Percentiles rank a stretch among this genome's conserved stretches.
These are phyloP conservation scores for Fusarium stilboides DNA, from an alignment of 2,329 filamentous ascomycete species.

Conservation along the genomic window DNA sequence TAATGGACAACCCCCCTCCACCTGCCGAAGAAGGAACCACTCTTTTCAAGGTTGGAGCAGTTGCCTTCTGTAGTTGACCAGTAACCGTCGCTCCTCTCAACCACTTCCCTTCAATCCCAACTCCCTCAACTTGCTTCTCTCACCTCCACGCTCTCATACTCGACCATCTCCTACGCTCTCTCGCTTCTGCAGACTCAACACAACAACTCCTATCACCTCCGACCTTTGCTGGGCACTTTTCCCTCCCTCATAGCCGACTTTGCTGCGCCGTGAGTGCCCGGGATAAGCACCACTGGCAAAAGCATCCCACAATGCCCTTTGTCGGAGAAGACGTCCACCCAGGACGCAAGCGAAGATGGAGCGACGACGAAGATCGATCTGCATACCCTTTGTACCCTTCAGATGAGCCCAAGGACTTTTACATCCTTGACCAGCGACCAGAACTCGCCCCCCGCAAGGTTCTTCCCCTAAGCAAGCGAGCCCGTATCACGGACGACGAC, in stretches of 20 bases:
- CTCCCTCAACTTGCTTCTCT: conserved; percentile 25
- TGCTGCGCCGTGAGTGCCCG: conserved; percentile 31
- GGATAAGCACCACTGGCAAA: conserved; percentile 36
- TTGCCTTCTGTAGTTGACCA: conserved; percentile 34
- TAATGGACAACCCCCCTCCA: conserved; percentile 23
- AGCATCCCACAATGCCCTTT: conserved; percentile 54
- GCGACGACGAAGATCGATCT: conserved; percentile 47
- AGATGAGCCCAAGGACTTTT: conserved; percentile 49
- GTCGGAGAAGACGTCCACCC: conserved; percentile 53
- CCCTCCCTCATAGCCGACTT: conserved; percentile 6
- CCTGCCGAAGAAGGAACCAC: conserved; percentile 26
- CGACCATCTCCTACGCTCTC: neutral
- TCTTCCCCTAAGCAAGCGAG: conserved; percentile 52
- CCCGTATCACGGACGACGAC: conserved; percentile 49
- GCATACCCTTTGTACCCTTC: conserved; percentile 48
- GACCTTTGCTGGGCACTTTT: neutral
- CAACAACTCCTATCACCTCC: neutral
- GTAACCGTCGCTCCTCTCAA: conserved; percentile 29
- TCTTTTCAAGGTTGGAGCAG: conserved; percentile 31
- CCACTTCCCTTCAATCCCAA: conserved; percentile 24
- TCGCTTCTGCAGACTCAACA: neutral
- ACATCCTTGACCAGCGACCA: conserved; percentile 47
- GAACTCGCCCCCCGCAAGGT: conserved; percentile 51
- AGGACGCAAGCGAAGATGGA: conserved; percentile 56
- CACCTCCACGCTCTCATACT: conserved; percentile 15